These are phyloP conservation scores for Actinomucor elegans DNA, from an alignment of 371 early-diverging fungal genomes.

Conservation along the genomic window DNA sequence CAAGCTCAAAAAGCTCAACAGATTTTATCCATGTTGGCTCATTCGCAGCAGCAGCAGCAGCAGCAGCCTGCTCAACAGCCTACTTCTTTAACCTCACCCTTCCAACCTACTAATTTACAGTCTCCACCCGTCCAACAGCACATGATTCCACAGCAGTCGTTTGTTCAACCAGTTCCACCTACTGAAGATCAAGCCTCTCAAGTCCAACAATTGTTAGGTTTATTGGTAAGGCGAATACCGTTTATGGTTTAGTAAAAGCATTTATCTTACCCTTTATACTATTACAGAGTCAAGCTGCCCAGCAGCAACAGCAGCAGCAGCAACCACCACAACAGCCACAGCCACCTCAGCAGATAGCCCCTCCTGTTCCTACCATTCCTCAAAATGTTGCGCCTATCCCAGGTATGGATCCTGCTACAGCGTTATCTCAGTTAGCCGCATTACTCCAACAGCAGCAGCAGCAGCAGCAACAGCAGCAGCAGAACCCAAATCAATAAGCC, in stretches of 20 bases:
- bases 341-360: not conserved
- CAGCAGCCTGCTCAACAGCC: constrained; percentile 2
- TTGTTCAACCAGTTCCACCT: constrained; percentile 15
- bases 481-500: constrained; percentile 8
- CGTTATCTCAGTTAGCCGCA: constrained; percentile 21
- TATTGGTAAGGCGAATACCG: constrained; percentile 27
- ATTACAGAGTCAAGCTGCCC: constrained; percentile 24
- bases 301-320: constrained; percentile 18
- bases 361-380: not conserved
- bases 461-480: constrained; percentile 9
- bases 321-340: constrained; percentile 9
- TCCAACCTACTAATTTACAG: constrained; percentile 2
- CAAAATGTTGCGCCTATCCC: constrained; percentile 21
- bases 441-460: constrained; percentile 24
- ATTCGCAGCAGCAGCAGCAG: constrained; percentile 9
- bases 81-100: not conserved
- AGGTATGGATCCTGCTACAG: constrained; percentile 32
- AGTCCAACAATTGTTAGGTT: constrained; percentile 24
- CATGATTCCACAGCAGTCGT: not conserved
- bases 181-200: constrained; percentile 25
- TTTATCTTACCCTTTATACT: no score
- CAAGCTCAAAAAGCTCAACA: constrained; percentile 36
- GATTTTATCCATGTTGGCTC: constrained; percentile 19
- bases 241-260: no score
- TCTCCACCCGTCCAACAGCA: constrained; percentile 11